phyloP scores from a whole-genome alignment of 1,139 yeast genomes.

The Geotrichum citri-aurantii region DNA sequence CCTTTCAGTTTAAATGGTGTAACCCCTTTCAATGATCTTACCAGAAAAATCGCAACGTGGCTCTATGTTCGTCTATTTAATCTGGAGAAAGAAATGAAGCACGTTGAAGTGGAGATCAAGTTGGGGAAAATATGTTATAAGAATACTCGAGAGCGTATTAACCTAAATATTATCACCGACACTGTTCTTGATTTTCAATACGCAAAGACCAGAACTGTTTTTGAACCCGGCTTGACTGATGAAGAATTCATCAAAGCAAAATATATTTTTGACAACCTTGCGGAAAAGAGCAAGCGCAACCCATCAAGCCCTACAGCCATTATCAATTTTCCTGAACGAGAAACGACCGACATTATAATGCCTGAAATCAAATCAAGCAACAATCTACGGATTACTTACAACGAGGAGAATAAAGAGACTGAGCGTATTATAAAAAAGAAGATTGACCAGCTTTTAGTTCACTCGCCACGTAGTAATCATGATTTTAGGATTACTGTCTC shows the following conservation, averaged over 20 bases:
- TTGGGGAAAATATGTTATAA: constrained; percentile 73
- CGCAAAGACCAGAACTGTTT: constrained; percentile 51
- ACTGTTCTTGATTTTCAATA: constrained; percentile 53
- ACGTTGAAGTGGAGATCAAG: constrained; percentile 76
- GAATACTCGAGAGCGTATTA: constrained; percentile 56
- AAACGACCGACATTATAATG: constrained; percentile 23
- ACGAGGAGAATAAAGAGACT: constrained; percentile 36
- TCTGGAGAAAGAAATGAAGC: constrained; percentile 53
- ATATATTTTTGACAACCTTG: constrained; percentile 47
- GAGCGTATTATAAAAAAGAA: constrained; percentile 69
- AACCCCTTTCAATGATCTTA: constrained; percentile 76
- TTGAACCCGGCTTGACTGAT: constrained; percentile 67
- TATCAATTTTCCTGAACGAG: constrained; percentile 12
- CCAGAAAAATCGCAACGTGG: constrained; percentile 84
- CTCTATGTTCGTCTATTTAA: constrained; percentile 71
- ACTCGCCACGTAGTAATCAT: constrained; percentile 69
- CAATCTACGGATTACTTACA: constrained; percentile 31
- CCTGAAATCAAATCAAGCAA: constrained; percentile 35
- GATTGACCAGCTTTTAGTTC: constrained; percentile 62
- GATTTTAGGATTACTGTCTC: constrained; percentile 74
- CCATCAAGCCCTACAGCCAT: constrained; percentile 7
- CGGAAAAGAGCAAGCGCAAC: constrained; percentile 13
- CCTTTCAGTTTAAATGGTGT: constrained; percentile 56
- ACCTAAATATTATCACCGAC: constrained; percentile 72
- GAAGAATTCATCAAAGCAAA: constrained; percentile 58